phyloP scores from a whole-genome alignment of 257 asterid species.

The Nicotiana tabacum region DNA sequence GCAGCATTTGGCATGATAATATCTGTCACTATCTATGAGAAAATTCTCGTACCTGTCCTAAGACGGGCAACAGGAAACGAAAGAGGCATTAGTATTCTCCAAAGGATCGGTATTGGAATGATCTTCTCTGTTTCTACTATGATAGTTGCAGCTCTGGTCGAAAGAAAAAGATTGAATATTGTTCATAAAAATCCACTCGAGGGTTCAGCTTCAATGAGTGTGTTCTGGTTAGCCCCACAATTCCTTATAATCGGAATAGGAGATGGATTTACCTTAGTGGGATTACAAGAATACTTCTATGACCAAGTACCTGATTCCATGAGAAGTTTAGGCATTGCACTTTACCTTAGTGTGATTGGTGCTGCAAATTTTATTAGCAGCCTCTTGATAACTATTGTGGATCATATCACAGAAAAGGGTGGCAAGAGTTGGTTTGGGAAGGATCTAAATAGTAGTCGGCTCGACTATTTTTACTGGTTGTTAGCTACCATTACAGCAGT shows the following conservation, averaged over 20 bases:
- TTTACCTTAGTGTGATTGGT: conserved; percentile 70
- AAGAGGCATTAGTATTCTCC: conserved; percentile 61
- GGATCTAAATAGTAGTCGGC: conserved; percentile 31
- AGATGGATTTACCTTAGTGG: conserved; percentile 75
- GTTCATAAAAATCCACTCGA: conserved; percentile 21
- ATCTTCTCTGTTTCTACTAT: conserved; percentile 44
- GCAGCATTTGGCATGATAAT: conserved; percentile 70
- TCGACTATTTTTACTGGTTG: conserved; percentile 32
- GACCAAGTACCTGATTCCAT: conserved; percentile 89
- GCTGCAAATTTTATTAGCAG: conserved; percentile 65
- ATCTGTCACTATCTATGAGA: conserved; percentile 53
- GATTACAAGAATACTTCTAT: conserved; percentile 76
- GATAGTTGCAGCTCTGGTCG: conserved; percentile 62
- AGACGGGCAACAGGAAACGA: conserved; percentile 51
- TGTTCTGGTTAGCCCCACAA: conserved; percentile 89
- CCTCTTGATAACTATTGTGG: conserved; percentile 57
- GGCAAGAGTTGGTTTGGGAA: conserved; percentile 52
- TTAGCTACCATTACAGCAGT: conserved; percentile 42
- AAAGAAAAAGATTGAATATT: conserved; percentile 32
- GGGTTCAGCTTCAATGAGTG: conserved; percentile 62
- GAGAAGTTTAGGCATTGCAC: conserved; percentile 78
- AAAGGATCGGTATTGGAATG: conserved; percentile 79
- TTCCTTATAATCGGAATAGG: conserved; percentile 61
- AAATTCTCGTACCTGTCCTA: conserved; percentile 53
- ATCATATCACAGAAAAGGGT: conserved; percentile 32